Evolutionary conservation across 257 asterid genomes (phyloP).

Genomic region (Fraxinus cuspidata): DNA sequence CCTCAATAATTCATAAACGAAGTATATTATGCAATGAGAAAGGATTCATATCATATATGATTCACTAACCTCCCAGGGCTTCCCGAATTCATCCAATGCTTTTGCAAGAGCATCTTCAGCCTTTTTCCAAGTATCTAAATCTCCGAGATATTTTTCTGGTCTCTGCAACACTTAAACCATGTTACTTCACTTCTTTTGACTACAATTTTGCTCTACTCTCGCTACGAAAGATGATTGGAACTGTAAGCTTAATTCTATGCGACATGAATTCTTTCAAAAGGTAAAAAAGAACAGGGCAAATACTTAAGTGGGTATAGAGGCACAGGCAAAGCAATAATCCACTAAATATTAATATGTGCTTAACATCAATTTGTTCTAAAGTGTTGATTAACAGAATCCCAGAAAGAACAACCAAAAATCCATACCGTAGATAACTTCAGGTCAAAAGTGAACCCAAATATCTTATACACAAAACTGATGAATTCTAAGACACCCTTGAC

Average conservation of each 20-base stretch:
- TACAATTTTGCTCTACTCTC: neutral
- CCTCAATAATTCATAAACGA: neutral
- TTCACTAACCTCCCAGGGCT: constrained; percentile 82
- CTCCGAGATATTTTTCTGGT: constrained; percentile 93
- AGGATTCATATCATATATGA: constrained; percentile 5
- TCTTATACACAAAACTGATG: constrained; percentile 61
- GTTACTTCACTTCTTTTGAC: constrained; percentile 7
- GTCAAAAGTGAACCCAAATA: constrained; percentile 93
- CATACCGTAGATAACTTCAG: constrained; percentile 95
- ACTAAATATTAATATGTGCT: neutral
- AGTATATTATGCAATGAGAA: neutral
- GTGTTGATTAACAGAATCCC: neutral
- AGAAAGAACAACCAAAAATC: constrained; percentile 20
- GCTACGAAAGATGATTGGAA: neutral
- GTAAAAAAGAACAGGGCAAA: neutral
- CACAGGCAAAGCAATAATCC: neutral
- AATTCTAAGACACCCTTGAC: constrained; percentile 86
- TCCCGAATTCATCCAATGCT: constrained; percentile 87
- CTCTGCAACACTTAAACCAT: constrained; percentile 54
- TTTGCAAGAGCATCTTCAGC: constrained; percentile 90
- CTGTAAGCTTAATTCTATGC: neutral
- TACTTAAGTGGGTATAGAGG: neutral
- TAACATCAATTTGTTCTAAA: neutral
- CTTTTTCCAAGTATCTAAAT: constrained; percentile 67
- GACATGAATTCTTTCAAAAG: neutral